Evolutionary conservation across 2,329 filamentous ascomycete genomes (phyloP).

Genomic region (Alternaria arborescens): DNA sequence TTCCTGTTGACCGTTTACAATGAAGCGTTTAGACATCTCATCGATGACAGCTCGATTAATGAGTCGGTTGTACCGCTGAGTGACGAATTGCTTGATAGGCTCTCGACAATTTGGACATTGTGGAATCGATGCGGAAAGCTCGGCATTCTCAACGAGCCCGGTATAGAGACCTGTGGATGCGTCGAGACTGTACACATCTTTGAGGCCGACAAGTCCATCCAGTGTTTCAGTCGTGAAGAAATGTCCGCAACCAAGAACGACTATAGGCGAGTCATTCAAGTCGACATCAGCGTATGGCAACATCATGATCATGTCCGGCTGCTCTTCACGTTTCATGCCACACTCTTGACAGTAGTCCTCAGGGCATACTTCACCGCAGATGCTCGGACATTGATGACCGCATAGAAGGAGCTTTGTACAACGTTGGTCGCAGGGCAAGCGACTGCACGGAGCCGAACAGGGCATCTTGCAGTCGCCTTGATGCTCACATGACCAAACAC

Average conservation of each 20-base stretch:
- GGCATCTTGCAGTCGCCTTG: conserved; percentile 44
- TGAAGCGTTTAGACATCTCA: conserved; percentile 50
- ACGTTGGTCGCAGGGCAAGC: conserved; percentile 42
- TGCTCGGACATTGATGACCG: conserved; percentile 44
- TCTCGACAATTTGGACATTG: conserved; percentile 46
- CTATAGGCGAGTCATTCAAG: conserved; percentile 37
- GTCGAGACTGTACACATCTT: conserved; percentile 31
- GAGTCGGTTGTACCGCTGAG: conserved; percentile 49
- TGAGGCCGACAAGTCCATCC: conserved; percentile 41
- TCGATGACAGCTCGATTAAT: conserved; percentile 52
- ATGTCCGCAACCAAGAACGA: conserved; percentile 41
- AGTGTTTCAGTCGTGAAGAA: conserved; percentile 44
- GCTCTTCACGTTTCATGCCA: conserved; percentile 22
- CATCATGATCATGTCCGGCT: conserved; percentile 39
- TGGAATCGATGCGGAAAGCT: conserved; percentile 37
- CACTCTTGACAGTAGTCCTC: conserved; percentile 35
- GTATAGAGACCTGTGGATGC: conserved; percentile 26
- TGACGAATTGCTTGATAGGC: conserved; percentile 45
- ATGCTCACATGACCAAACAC: conserved; percentile 48
- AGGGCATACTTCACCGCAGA: conserved; percentile 44
- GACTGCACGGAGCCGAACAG: conserved; percentile 45
- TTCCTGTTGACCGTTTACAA: conserved; percentile 40
- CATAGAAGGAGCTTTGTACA: conserved; percentile 39
- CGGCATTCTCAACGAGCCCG: conserved; percentile 35
- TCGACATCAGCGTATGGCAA: conserved; percentile 38